Percentiles rank a stretch among this genome's conserved stretches.
These are phyloP conservation scores for Chytriomyces sp. DNA, from an alignment of 192 early-diverging fungal species.

Conservation along the genomic window DNA sequence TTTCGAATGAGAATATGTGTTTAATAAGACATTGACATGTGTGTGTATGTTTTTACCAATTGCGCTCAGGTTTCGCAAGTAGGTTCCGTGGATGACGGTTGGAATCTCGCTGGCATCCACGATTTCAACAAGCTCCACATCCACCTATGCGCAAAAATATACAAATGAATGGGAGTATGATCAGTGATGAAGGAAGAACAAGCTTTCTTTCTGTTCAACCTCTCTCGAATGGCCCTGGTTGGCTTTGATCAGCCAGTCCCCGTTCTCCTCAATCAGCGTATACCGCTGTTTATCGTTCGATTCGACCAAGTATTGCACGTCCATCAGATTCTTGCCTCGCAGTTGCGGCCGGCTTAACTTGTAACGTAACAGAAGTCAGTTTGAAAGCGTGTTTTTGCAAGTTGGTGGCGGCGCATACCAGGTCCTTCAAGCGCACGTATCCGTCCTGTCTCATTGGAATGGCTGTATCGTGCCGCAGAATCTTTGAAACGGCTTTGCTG, in stretches of 20 bases:
- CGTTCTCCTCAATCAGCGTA: conserved; percentile 52
- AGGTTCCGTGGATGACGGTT: conserved; percentile 75
- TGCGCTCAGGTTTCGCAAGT: conserved; percentile 51
- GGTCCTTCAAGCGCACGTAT: conserved; percentile 68
- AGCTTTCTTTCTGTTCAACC: neutral
- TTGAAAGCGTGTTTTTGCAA: neutral
- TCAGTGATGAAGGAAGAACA: neutral
- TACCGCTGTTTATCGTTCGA: conserved; percentile 87
- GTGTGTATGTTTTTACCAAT: conserved; percentile 51
- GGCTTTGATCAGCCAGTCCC: conserved; percentile 72
- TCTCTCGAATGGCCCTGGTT: conserved; percentile 82
- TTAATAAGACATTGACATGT: neutral
- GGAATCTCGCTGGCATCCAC: conserved; percentile 51
- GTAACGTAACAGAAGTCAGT: too few relatives aligned
- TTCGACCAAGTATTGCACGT: conserved; percentile 71
- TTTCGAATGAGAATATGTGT: neutral
- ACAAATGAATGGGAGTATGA: neutral
- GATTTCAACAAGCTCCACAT: conserved; percentile 57
- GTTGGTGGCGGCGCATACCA: conserved; percentile 50
- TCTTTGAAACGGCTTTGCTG: conserved; percentile 81
- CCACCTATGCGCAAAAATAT: conserved; percentile 12
- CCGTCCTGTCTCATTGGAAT: conserved; percentile 77
- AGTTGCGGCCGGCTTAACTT: conserved; percentile 67
- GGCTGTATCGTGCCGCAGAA: conserved; percentile 84
- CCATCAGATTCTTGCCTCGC: conserved; percentile 58